Percentiles rank a stretch among this genome's conserved stretches.
These are phyloP conservation scores for Eimeria tenella DNA, from an alignment of 169 alveolate species.

Conservation along the genomic window DNA sequence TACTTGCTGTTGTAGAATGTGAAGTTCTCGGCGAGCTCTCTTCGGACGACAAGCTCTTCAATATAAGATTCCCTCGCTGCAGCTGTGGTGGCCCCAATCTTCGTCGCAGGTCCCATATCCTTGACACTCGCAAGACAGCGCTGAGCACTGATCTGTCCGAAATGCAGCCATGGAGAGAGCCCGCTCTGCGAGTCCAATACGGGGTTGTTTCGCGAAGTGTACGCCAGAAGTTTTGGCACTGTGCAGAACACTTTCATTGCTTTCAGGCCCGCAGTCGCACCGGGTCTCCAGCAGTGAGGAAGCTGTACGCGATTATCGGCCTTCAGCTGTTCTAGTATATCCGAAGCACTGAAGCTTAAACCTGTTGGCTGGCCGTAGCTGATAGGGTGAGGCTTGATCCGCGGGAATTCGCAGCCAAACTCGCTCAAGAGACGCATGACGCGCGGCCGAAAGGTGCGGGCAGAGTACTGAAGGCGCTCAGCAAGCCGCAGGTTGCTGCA, in stretches of 20 bases:
- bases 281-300: constrained; percentile 44
- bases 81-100: neutral
- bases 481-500: no score
- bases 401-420: constrained; percentile 11
- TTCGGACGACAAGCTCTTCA: constrained; percentile 81
- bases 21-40: constrained; percentile 87
- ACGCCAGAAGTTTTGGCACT: neutral
- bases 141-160: constrained; percentile 82
- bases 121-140: constrained; percentile 78
- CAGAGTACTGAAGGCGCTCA: constrained; percentile 6
- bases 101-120: constrained; percentile 43
- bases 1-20: constrained; percentile 84
- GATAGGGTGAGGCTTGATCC: neutral
- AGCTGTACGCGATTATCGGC: neutral
- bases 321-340: neutral
- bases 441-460: constrained; percentile 74
- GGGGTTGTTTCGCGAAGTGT: constrained; percentile 64
- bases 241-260: constrained; percentile 10
- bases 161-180: constrained; percentile 82
- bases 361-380: neutral
- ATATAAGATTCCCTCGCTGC: constrained; percentile 61
- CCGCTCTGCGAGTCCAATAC: constrained; percentile 69
- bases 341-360: neutral
- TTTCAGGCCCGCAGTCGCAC: constrained; percentile 18
- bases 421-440: constrained; percentile 29